Evolutionary conservation across 805 yeast genomes (phyloP), one percentile per base, ranked within the genome.

Genomic region (Cyberlindnera mississippiensis): DNA sequence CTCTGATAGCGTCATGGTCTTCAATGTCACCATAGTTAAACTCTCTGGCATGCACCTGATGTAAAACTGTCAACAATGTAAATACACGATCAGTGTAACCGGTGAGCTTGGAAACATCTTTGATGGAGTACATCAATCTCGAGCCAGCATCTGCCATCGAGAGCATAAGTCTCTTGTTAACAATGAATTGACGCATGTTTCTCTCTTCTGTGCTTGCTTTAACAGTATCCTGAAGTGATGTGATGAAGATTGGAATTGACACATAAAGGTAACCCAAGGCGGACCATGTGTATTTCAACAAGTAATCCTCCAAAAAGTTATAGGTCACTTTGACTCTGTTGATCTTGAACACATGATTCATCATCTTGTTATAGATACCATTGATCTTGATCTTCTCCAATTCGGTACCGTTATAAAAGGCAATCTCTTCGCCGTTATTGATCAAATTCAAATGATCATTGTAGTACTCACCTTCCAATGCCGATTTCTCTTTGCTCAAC

Each of bases 71-170:
- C 41, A 90, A 67, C 38, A 90, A 68, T 15, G 78, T 75, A 65
- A 86, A 90, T 4, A 90, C 84, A 50, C 96, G 68, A 53, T 87
- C 91, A 1, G 96, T 87, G 59, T 85, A 84, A 11, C 97, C 96
- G 1, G 96, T 85, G 41, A 90, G 72, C 60, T 82, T 90, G n/a
- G 93, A 84, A 17, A 90, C 75, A 62, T 89, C 96, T 61, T 90
- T 90, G 51, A 89, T 85, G 2, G 97, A 88, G 62, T 87, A 88
- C 96, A 90, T 89, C 65, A 90, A 73, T 51, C 96, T 73, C 12
- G 95, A 84, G 4, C 97, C 97, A 0, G 98, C 96, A 66, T 90
- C 98, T 4, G 96, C 96, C 59, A 90, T 72, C 4, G 93, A 83
- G 50, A 90, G 73, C 85, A 90, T 82, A 49, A 90, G 72, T 56